Evolutionary conservation across 305 asterid species (phyloP), one percentile per base, ranked within the genome.

Genomic region (Fraxinus velutina): DNA sequence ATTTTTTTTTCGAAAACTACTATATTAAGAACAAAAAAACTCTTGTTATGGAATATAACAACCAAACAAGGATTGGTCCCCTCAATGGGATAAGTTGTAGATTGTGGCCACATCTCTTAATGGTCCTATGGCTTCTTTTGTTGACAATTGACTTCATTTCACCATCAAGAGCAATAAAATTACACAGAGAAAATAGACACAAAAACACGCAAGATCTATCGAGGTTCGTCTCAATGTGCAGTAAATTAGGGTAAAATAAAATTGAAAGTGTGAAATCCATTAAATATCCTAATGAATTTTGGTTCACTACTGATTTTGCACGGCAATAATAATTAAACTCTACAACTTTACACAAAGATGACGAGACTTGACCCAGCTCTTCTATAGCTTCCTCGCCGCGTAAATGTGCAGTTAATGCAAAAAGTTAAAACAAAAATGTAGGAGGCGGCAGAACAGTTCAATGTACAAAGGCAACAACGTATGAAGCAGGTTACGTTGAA

Each of bases 401-500:
- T 62, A 62, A 62, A 62, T 76, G 60, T 73, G 80, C 81, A 81
- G 50, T 86, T 50, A 84, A 76, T 76, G 3, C 78, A 76, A 71
- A 66, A 76, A 72, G 44, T 37, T 33, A 33, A 33, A 3, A 33
- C 36, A 33, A 33, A 30, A 33, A 4, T 33, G 27, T 4, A 72
- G 81, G 87, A 80, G 80, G 77, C 85, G 78, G 27, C n/a, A 39
- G 82, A 73, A 30, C 77, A 34, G 68, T 50, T 37, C 57, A 75
- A 3, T n/a, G 39, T 60, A 21, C 81, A 80, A 27, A 19, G 8
- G 66, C 85, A 81, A 15, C 82, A 50, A 24, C 86, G 82, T 73
- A 30, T 84, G 79, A 52, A 73, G 39, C 32, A 80, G 62, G 82
- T 80, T 74, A 82, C 79, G 19, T 13, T 17, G 87, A 86, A 17